Conservation (phyloP, 2,329 filamentous ascomycete species). For the Fusarium virguliforme region DNA sequence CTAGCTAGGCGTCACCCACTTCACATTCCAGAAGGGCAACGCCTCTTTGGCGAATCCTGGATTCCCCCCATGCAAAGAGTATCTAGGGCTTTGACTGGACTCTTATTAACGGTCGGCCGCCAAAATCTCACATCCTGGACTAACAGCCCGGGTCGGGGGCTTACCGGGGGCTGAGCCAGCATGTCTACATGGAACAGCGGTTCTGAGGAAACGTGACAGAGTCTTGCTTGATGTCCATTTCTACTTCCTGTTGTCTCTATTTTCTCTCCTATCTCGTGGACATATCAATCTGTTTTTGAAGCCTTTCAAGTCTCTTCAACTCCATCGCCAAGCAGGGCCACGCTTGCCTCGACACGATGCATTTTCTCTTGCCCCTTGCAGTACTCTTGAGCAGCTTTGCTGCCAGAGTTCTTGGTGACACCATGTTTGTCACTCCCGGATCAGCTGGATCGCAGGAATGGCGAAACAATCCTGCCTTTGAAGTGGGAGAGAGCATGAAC, state of each 20-base stretch:
- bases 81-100: slow-evolving; percentile 26
- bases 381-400: slow-evolving; percentile 25
- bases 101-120: slow-evolving; percentile 6
- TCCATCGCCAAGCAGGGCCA: too few species aligned
- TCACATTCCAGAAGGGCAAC: slow-evolving; percentile 4
- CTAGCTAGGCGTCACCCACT: not conserved
- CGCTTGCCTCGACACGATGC: slow-evolving; percentile 17
- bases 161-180: slow-evolving; percentile 31
- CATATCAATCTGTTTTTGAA: not conserved
- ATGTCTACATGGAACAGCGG: slow-evolving; percentile 6
- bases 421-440: slow-evolving; percentile 38
- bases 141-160: slow-evolving; percentile 24
- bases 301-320: not conserved
- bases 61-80: not conserved
- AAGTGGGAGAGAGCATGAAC: slow-evolving; percentile 44
- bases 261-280: slow-evolving; percentile 14
- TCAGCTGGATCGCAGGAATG: slow-evolving; percentile 34
- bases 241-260: not conserved
- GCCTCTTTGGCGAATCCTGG: not conserved
- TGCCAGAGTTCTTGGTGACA: slow-evolving; percentile 20
- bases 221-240: slow-evolving; percentile 10
- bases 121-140: slow-evolving; percentile 27
- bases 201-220: slow-evolving; percentile 1
- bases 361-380: slow-evolving; percentile 23
- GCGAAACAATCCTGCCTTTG: slow-evolving; percentile 48